phyloP scores from a whole-genome alignment of 495 filamentous ascomycete species.

The Glarea lozoyensis region DNA sequence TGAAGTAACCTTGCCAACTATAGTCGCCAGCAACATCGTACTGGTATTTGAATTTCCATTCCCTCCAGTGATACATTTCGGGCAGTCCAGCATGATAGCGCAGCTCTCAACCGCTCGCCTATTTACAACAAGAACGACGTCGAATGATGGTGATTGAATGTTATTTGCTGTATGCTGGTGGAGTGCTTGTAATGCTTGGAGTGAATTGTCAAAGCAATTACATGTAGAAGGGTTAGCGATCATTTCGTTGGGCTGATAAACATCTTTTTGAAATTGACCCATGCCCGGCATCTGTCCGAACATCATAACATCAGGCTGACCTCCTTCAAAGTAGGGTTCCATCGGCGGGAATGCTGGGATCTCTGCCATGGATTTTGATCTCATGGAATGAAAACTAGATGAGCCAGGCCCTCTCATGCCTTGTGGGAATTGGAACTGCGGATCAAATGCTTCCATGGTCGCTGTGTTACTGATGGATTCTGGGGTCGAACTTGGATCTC shows the following conservation, averaged over 20 bases:
- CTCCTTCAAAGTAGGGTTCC: constrained; percentile 1
- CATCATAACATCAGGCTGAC: constrained; percentile 23
- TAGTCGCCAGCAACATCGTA: constrained; percentile 37
- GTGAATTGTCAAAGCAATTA: constrained; percentile 36
- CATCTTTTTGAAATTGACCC: constrained; percentile 14
- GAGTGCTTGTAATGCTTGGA: constrained; percentile 35
- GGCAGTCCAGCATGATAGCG: constrained; percentile 33
- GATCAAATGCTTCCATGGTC: neutral
- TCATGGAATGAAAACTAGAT: neutral
- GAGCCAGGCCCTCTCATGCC: too few relatives aligned
- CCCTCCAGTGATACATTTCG: constrained; percentile 29
- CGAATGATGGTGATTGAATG: constrained; percentile 28
- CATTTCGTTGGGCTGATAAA: neutral
- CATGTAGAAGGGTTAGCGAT: constrained; percentile 16
- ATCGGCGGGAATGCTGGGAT: constrained; percentile 8
- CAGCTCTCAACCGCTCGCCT: constrained; percentile 40
- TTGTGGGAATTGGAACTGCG: too few relatives aligned
- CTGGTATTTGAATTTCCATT: constrained; percentile 32
- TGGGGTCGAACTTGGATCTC: neutral
- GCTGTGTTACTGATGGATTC: neutral
- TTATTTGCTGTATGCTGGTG: constrained; percentile 30
- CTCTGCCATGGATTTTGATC: constrained; percentile 3
- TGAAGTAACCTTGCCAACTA: constrained; percentile 38
- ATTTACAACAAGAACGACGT: constrained; percentile 34
- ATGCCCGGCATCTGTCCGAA: constrained; percentile 24